Percentiles rank a stretch among this genome's conserved stretches.
Evolutionary conservation across 768 basidiomycete genomes (phyloP).

Genomic region (Suillus discolor): DNA sequence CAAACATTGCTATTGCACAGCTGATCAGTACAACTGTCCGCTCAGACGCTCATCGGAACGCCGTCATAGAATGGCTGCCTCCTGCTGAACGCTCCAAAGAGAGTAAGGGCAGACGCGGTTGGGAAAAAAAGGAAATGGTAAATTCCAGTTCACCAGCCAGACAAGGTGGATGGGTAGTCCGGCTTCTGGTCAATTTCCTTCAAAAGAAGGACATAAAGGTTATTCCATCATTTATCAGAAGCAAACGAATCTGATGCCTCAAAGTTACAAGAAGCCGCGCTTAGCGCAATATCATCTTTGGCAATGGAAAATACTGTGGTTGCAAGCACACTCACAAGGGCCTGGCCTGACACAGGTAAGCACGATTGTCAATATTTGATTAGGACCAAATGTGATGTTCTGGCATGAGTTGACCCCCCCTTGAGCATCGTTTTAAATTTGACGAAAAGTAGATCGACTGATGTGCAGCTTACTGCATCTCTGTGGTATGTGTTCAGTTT

Average conservation of each 20-base stretch:
- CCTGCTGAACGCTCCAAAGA: constrained; percentile 55
- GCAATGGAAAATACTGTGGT: constrained; percentile 62
- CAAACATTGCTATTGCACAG: constrained; percentile 56
- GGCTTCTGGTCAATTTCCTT: constrained; percentile 51
- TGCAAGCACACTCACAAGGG: constrained; percentile 50
- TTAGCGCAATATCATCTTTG: constrained; percentile 66
- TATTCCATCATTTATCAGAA: not conserved
- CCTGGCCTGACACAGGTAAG: constrained; percentile 42
- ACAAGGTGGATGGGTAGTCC: constrained; percentile 62
- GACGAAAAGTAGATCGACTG: constrained; percentile 57
- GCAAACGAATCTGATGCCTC: not conserved
- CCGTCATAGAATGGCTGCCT: constrained; percentile 66
- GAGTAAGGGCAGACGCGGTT: constrained; percentile 63
- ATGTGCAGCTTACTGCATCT: constrained; percentile 71
- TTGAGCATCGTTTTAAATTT: constrained; percentile 50
- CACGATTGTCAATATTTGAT: constrained; percentile 24
- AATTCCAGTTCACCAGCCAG: constrained; percentile 41
- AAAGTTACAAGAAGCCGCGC: constrained; percentile 66
- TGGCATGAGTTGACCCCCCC: constrained; percentile 16
- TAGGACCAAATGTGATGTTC: constrained; percentile 9
- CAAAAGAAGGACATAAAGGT: constrained; percentile 59
- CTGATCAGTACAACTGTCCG: constrained; percentile 58
- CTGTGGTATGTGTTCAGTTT: constrained; percentile 51
- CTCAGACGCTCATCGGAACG: constrained; percentile 47
- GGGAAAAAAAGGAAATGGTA: constrained; percentile 62